These are phyloP conservation scores for Penicillium fuscoglaucum DNA, from an alignment of 2,329 filamentous ascomycete species.

Conservation along the genomic window DNA sequence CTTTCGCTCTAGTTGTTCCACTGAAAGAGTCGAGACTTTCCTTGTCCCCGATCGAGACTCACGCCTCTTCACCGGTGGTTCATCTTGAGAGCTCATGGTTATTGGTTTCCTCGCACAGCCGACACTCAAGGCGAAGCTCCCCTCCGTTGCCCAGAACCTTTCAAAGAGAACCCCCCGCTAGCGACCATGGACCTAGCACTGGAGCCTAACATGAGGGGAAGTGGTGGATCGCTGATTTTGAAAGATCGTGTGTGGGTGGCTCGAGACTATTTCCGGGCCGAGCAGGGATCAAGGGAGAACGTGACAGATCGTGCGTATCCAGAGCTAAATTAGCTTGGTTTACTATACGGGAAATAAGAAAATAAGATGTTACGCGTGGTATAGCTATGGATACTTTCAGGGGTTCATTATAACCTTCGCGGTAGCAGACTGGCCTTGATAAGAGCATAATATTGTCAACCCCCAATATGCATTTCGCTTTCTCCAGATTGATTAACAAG, in stretches of 20 bases:
- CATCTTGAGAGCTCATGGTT: slow-evolving; percentile 29
- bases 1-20: slow-evolving; percentile 60
- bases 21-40: slow-evolving; percentile 58
- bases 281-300: slow-evolving; percentile 13
- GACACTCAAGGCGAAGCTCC: slow-evolving; percentile 2
- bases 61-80: slow-evolving; percentile 31
- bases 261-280: slow-evolving; percentile 15
- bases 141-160: slow-evolving; percentile 13
- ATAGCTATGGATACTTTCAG: background rate
- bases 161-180: slow-evolving; percentile 6
- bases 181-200: slow-evolving; percentile 18
- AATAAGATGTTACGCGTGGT: background rate
- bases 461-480: background rate
- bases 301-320: slow-evolving; percentile 10
- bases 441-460: slow-evolving; percentile 4
- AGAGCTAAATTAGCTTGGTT: slow-evolving; percentile 1
- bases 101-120: background rate
- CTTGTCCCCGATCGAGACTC: slow-evolving; percentile 57
- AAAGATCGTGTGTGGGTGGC: slow-evolving; percentile 10
- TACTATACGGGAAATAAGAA: background rate
- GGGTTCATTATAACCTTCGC: background rate
- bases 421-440: slow-evolving; percentile 4
- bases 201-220: slow-evolving; percentile 16
- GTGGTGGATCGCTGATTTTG: slow-evolving; percentile 3
- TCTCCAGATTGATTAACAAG: slow-evolving; percentile 21